Conservation (phyloP, 768 basidiomycete genomes). For the Auricularia sp. region DNA sequence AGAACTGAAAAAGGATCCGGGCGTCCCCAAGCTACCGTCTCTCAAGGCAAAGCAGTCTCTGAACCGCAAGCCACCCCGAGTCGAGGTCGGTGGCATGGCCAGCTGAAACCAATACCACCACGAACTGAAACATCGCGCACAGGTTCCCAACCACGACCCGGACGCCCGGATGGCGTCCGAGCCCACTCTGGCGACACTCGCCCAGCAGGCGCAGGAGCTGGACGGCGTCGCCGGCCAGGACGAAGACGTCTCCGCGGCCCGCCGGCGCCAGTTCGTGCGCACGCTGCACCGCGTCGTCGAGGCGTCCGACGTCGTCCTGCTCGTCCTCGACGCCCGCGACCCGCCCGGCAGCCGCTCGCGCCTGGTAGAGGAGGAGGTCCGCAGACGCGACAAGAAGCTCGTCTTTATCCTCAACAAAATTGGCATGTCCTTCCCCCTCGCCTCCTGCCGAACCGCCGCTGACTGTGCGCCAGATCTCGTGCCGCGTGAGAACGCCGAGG, state of each 20-base stretch:
- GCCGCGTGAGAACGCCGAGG: slow-evolving; percentile 75
- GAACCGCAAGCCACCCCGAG: slow-evolving; percentile 9
- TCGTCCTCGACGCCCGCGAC: slow-evolving; percentile 88
- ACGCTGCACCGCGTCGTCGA: slow-evolving; percentile 88
- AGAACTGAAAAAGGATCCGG: slow-evolving; percentile 87
- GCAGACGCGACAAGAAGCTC: slow-evolving; percentile 80
- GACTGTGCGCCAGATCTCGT: slow-evolving; percentile 57
- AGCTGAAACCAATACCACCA: not conserved
- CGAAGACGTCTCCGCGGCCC: not conserved
- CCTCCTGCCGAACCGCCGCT: not conserved
- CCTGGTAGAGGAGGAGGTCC: slow-evolving; percentile 89
- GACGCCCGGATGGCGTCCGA: slow-evolving; percentile 68
- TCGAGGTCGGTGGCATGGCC: not conserved
- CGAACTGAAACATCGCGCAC: not conserved
- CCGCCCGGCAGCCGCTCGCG: slow-evolving; percentile 89
- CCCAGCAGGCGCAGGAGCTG: slow-evolving; percentile 30
- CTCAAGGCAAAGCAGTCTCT: slow-evolving; percentile 39
- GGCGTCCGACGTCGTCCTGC: slow-evolving; percentile 80
- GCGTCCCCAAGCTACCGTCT: slow-evolving; percentile 72
- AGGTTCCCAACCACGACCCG: slow-evolving; percentile 24
- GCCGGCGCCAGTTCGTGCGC: slow-evolving; percentile 61
- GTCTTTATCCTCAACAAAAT: slow-evolving; percentile 96
- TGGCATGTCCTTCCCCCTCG: slow-evolving; percentile 39
- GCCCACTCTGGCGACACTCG: slow-evolving; percentile 54
- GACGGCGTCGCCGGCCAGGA: not conserved